These are phyloP conservation scores for Hypoxylon intermedium DNA, from an alignment of 495 filamentous ascomycete species.

Conservation along the genomic window DNA sequence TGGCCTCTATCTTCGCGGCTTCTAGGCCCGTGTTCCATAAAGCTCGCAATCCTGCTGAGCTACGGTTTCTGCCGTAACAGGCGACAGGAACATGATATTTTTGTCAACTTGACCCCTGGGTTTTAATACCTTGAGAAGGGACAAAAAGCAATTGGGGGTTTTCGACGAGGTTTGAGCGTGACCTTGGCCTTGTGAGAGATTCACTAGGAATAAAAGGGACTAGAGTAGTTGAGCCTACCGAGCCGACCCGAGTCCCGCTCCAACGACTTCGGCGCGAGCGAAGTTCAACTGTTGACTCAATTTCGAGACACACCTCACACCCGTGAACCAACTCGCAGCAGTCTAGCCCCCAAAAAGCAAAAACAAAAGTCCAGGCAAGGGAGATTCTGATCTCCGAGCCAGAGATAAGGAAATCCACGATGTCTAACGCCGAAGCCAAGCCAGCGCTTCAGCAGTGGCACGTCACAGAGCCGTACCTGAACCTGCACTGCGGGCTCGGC, in stretches of 20 bases:
- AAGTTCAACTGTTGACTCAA: constrained; percentile 7
- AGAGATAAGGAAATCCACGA: constrained; percentile 3
- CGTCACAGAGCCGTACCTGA: constrained; percentile 72
- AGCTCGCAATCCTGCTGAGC: constrained; percentile 6
- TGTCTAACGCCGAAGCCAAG: constrained; percentile 4
- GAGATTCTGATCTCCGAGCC: not conserved
- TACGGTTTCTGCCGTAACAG: not conserved
- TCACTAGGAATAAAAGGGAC: constrained; percentile 4
- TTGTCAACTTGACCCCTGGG: too few species aligned
- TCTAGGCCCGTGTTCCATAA: constrained; percentile 34
- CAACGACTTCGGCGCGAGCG: constrained; percentile 12
- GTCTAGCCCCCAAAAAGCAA: not conserved
- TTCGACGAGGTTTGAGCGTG: too few species aligned
- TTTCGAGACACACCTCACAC: constrained; percentile 20
- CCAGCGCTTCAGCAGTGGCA: constrained; percentile 51
- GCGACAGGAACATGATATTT: too few species aligned
- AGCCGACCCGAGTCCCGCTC: constrained; percentile 26
- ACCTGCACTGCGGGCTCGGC: constrained; percentile 74
- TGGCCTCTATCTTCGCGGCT: constrained; percentile 22
- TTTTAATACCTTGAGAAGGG: too few species aligned
- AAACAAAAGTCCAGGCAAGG: constrained; percentile 12
- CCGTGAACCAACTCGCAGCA: constrained; percentile 2
- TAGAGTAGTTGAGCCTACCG: constrained; percentile 5
- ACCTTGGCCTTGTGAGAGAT: not conserved
- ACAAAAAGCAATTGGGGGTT: too few species aligned